Conservation (phyloP, 2,329 filamentous ascomycete species). For the Endocalyx cinctus region DNA sequence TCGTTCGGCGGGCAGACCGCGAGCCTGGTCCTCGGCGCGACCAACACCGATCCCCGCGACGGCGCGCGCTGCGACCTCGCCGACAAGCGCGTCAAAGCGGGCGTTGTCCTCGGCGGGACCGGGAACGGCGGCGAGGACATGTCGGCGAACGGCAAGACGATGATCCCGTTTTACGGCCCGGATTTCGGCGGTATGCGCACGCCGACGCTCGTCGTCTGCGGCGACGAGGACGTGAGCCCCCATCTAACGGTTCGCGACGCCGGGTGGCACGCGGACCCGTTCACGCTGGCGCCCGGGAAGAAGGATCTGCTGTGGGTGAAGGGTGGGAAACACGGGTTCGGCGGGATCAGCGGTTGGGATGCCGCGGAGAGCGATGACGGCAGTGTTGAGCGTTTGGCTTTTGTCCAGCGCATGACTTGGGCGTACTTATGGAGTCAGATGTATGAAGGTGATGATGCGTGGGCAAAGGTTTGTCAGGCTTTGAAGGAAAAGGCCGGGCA, state of each 20-base stretch:
- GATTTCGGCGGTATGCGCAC: conserved; percentile 31
- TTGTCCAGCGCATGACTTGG: conserved; percentile 33
- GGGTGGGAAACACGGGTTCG: conserved; percentile 30
- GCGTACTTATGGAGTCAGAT: conserved; percentile 33
- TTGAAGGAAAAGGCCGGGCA: conserved; percentile 17
- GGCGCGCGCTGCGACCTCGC: conserved; percentile 9
- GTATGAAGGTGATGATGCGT: conserved; percentile 28
- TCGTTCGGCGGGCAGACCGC: conserved; percentile 33
- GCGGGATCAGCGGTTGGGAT: conserved; percentile 35
- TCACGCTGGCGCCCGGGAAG: conserved; percentile 24
- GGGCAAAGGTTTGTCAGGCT: conserved; percentile 25
- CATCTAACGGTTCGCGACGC: conserved; percentile 29
- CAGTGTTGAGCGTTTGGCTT: conserved; percentile 27
- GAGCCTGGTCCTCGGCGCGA: conserved; percentile 29
- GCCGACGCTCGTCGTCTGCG: conserved; percentile 32
- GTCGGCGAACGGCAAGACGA: conserved; percentile 20
- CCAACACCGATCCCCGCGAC: conserved; percentile 27
- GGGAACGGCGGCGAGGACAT: conserved; percentile 28
- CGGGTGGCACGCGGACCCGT: conserved; percentile 36
- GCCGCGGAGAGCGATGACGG: conserved; percentile 29
- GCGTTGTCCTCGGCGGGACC: conserved; percentile 28
- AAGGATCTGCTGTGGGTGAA: conserved; percentile 31
- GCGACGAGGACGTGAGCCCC: conserved; percentile 31
- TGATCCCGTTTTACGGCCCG: conserved; percentile 27
- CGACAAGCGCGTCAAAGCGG: conserved; percentile 33